phyloP scores from a whole-genome alignment of 2,329 filamentous ascomycete genomes.

The Pyrenochaeta sp. region DNA sequence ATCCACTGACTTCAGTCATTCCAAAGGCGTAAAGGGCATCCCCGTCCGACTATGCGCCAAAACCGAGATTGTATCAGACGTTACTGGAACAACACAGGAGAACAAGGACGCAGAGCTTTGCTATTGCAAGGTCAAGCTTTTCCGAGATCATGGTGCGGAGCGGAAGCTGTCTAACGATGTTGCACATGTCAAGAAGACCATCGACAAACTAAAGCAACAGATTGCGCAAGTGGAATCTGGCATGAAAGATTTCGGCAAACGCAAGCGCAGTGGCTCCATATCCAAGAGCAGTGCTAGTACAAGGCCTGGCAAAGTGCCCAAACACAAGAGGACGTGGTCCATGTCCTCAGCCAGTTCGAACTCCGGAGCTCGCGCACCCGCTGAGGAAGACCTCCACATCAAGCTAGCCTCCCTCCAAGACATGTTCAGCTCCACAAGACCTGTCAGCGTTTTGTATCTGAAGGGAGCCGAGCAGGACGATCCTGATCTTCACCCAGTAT shows the following conservation, averaged over 20 bases:
- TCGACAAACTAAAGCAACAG: conserved; percentile 95
- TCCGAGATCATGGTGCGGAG: conserved; percentile 94
- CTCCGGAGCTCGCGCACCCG: conserved; percentile 51
- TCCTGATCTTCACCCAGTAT: conserved; percentile 78
- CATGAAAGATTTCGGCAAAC: conserved; percentile 66
- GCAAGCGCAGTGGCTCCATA: conserved; percentile 65
- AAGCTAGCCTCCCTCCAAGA: conserved; percentile 82
- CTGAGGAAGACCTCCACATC: conserved; percentile 75
- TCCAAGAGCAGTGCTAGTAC: conserved; percentile 58
- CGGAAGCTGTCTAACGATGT: conserved; percentile 94
- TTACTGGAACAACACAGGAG: conserved; percentile 55
- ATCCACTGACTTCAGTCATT: conserved; percentile 98
- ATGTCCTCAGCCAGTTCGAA: conserved; percentile 74
- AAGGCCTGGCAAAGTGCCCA: conserved; percentile 79
- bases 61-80: conserved; percentile 71
- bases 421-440: conserved; percentile 86
- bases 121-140: conserved; percentile 96
- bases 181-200: conserved; percentile 93
- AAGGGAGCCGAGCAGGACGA: conserved; percentile 80
- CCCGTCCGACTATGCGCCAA: conserved; percentile 93
- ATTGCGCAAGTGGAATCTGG: conserved; percentile 76
- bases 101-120: conserved; percentile 72
- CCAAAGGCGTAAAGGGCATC: conserved; percentile 97
- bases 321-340: conserved; percentile 95
- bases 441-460: conserved; percentile 79